A percentile compares a stretch with the other conserved stretches of the same genome.
Evolutionary conservation across 495 filamentous ascomycete genomes (phyloP).

Genomic region (Amorphotheca resinae): DNA sequence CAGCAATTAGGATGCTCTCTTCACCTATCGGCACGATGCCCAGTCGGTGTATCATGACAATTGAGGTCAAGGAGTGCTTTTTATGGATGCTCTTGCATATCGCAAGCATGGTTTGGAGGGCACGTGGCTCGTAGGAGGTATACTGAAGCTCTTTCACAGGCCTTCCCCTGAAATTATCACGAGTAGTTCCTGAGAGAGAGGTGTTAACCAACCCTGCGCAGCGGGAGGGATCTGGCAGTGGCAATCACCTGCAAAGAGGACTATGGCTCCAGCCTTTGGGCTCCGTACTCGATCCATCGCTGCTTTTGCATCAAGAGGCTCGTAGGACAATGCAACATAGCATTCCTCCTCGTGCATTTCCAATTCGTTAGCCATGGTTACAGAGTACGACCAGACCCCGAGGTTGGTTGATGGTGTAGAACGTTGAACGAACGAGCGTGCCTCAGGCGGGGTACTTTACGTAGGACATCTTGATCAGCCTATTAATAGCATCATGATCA

Average conservation of each 20-base stretch:
- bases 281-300: constrained; percentile 59
- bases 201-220: background rate
- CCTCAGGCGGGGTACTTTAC: no score
- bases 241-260: constrained; percentile 63
- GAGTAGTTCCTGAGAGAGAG: constrained; percentile 68
- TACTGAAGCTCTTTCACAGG: constrained; percentile 71
- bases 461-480: no score
- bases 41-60: constrained; percentile 78
- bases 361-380: constrained; percentile 12
- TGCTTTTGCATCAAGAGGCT: constrained; percentile 42
- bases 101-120: constrained; percentile 57
- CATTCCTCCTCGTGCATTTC: constrained; percentile 26
- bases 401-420: background rate
- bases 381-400: background rate
- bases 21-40: constrained; percentile 77
- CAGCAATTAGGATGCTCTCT: constrained; percentile 85
- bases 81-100: constrained; percentile 49
- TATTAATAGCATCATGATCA: no score
- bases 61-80: constrained; percentile 50
- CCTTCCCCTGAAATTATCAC: constrained; percentile 65
- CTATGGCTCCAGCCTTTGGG: constrained; percentile 74
- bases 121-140: constrained; percentile 64
- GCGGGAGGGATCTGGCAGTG: no score
- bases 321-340: constrained; percentile 52
- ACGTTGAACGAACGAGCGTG: no score